Evolutionary conservation across 2,329 filamentous ascomycete species (phyloP).

Genomic region (Cyclaneusma minus): DNA sequence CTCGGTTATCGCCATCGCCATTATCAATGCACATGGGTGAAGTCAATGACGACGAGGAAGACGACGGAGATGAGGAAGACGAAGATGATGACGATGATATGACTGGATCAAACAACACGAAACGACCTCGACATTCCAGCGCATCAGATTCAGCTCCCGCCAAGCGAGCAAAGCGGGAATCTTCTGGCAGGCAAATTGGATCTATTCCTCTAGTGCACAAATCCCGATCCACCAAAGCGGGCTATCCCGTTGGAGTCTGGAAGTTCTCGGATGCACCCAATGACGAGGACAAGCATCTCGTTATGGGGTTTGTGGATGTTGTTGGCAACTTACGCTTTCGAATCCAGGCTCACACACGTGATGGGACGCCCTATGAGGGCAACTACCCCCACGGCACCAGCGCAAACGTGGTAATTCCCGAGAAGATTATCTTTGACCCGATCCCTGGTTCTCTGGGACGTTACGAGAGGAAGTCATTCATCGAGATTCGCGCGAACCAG

Average conservation of each 20-base stretch:
- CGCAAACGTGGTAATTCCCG: constrained; percentile 49
- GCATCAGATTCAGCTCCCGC: constrained; percentile 7
- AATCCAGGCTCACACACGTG: constrained; percentile 33
- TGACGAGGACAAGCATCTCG: constrained; percentile 35
- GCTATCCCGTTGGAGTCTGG: constrained; percentile 42
- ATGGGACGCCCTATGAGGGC: constrained; percentile 28
- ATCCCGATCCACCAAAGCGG: constrained; percentile 22
- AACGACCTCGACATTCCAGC: constrained; percentile 5
- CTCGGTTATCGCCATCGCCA: too few species aligned
- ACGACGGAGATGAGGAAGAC: constrained; percentile 19
- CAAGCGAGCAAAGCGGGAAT: constrained; percentile 8
- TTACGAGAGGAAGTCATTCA: constrained; percentile 45
- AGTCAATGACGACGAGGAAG: constrained; percentile 3
- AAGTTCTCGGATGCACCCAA: constrained; percentile 37
- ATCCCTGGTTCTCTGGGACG: constrained; percentile 40
- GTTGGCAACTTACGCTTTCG: constrained; percentile 44
- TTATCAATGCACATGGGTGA: too few species aligned
- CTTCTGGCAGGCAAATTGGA: background rate
- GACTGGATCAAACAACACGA: constrained; percentile 26
- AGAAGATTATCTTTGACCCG: constrained; percentile 39
- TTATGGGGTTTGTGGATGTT: constrained; percentile 47
- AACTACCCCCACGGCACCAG: constrained; percentile 38
- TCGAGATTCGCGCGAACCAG: constrained; percentile 37
- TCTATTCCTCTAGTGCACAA: too few species aligned
- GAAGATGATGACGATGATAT: constrained; percentile 26